Evolutionary conservation across 2,329 filamentous ascomycete species (phyloP), one percentile per base, ranked within the genome.

Genomic region (Davidsoniella neocaledoniae): DNA sequence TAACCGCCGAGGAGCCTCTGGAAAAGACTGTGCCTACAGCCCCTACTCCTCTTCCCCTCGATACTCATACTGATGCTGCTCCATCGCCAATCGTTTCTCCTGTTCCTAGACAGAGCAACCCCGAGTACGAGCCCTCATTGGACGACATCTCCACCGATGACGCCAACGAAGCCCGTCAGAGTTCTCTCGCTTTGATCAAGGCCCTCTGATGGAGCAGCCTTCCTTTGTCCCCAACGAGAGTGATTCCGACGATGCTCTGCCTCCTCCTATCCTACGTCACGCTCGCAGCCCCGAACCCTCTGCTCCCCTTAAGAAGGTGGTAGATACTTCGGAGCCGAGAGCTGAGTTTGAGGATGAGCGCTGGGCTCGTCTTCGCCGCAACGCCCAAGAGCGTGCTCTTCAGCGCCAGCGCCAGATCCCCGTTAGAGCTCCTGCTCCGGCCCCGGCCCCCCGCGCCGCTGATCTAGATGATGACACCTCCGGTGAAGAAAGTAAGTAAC

Each of bases 331-430:
- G 2, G 59, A 61, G 19, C 49, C 56, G 0, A 55, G 62, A 6
- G 68, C 70, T 3, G 66, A 68, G 29, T 54, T 54, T 25, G 54
- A 51, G 37, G 72, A 83, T 55, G 88, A 95, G 61, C 80, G 90
- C 49, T 98, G 91, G 91, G 90, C 90, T 1, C 86, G 94, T 64
- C 95, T 96, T 57, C 79, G 88, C 56, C 90, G 88, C 71, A 95
- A 95, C 59, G 91, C 91, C 9, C 87, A 87, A 3, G 83, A 91
- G 54, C 76, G 87, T 53, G 84, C 83, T 36, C 70, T 76, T 5
- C 73, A 72, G 49, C 73, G 78, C 54, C 70, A 76, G 41, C 78
- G 75, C 49, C 82, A 86, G 56, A 79, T 84, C 58, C 74, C 79
- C 55, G 68, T 68, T 56, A 72, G 72, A 38, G 71, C 71, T 1